A percentile compares a stretch with the other conserved stretches of the same genome.
Evolutionary conservation across 2,329 filamentous ascomycete genomes (phyloP).

Genomic region (Trichoderma sp.): DNA sequence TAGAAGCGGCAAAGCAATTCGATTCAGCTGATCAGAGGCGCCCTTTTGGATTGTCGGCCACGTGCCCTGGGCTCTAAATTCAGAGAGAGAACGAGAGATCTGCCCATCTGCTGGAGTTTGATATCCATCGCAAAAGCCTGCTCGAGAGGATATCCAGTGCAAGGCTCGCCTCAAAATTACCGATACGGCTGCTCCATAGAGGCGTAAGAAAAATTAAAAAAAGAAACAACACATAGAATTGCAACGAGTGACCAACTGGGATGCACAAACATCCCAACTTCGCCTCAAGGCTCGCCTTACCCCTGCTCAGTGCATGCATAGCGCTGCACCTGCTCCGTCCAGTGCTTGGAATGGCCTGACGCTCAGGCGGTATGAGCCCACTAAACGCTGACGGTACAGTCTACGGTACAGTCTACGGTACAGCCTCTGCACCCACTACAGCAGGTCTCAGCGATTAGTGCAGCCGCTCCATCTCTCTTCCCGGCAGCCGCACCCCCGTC

Average conservation of each 20-base stretch:
- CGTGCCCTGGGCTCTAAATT: neutral
- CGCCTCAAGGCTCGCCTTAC: neutral
- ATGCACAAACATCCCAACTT: neutral
- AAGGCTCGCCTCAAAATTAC: neutral
- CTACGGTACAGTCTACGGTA: neutral
- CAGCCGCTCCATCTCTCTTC: neutral
- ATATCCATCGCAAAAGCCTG: neutral
- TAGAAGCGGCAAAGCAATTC: neutral
- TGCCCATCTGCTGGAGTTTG: neutral
- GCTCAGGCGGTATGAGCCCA: slow-evolving; percentile 14
- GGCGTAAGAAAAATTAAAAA: neutral
- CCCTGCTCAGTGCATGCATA: slow-evolving; percentile 16
- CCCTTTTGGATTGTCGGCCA: neutral
- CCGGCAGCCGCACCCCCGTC: slow-evolving; percentile 21
- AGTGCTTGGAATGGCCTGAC: slow-evolving; percentile 16
- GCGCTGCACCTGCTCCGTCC: slow-evolving; percentile 6
- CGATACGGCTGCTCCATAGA: neutral
- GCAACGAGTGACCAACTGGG: neutral
- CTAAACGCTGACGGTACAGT: neutral
- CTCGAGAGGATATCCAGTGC: neutral
- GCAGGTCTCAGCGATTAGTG: neutral
- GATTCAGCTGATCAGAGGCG: neutral
- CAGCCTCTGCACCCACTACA: neutral
- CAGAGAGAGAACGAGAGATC: neutral
- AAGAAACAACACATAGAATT: neutral